Evolutionary conservation across 2,329 filamentous ascomycete species (phyloP), one percentile per base, ranked within the genome.

Genomic region (Cladorrhinum sp.): DNA sequence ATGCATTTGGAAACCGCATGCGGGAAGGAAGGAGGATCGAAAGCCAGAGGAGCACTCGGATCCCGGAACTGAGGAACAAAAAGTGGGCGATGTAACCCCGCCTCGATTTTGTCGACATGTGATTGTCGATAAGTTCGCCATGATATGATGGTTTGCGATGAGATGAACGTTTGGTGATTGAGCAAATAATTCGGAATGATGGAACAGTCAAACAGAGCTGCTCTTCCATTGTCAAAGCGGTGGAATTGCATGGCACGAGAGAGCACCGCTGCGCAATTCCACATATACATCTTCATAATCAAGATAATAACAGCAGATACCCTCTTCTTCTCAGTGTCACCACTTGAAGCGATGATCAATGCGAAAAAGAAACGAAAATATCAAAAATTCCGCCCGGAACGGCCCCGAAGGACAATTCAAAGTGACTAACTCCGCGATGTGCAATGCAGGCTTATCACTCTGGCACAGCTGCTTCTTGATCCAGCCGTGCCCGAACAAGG

Each of bases 271-370:
- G n/a, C n/a, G n/a, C n/a, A n/a, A n/a, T n/a, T n/a, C n/a, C n/a
- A n/a, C n/a, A n/a, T n/a, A n/a, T n/a, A n/a, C n/a, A n/a, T n/a
- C n/a, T n/a, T n/a, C n/a, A n/a, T 58, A 60, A 64, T 62, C 63
- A 65, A 63, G 60, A 61, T 65, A 65, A 65, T n/a, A n/a, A n/a
- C n/a, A n/a, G n/a, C n/a, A n/a, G 10, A 18, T 41, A 5, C 9
- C 6, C 4, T 16, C 53, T 56, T 49, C 53, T 49, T 56, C 53
- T 38, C 41, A 36, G 41, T 56, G 53, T 41, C 53, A 23, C 53
- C 23, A 56, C 53, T 10, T 24, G 18, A 23, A 38, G 23, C 38
- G 13, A 49, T 22, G 36, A 49, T 27, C 53, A 56, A 23, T 45
- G 41, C 25, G 53, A 56, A 56, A 49, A 56, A 49, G 12, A 36